Percentiles rank a stretch among this genome's conserved stretches.
Evolutionary conservation across 495 filamentous ascomycete species (phyloP).

Genomic region (Lophiostoma macrostomum): DNA sequence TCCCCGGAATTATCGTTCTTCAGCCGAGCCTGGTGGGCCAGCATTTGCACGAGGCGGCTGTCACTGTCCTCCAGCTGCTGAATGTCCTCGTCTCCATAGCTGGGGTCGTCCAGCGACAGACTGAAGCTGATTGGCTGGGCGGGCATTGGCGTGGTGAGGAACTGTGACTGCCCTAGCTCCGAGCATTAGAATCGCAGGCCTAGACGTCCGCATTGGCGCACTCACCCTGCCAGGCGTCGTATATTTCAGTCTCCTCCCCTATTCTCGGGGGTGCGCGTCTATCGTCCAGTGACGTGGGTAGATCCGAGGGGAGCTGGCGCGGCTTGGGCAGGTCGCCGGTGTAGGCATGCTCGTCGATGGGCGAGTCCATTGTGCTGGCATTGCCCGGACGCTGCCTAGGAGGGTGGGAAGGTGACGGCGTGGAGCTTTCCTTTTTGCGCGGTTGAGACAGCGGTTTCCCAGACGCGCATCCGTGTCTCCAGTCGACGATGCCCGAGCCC

Average conservation of each 20-base stretch:
- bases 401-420: not conserved
- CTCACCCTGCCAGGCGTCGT: slow-evolving; percentile 97
- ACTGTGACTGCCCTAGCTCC: slow-evolving; percentile 82
- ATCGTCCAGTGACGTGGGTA: slow-evolving; percentile 89
- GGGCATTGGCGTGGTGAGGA: slow-evolving; percentile 78
- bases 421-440: not conserved
- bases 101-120: slow-evolving; percentile 73
- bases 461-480: not conserved
- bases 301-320: slow-evolving; percentile 71
- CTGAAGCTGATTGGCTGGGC: slow-evolving; percentile 82
- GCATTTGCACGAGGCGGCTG: slow-evolving; percentile 87
- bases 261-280: slow-evolving; percentile 60
- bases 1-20: slow-evolving; percentile 69
- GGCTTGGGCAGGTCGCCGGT: slow-evolving; percentile 33
- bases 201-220: not conserved
- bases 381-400: not conserved
- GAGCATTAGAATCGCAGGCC: not conserved
- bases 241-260: slow-evolving; percentile 83
- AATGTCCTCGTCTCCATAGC: slow-evolving; percentile 59
- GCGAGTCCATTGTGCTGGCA: slow-evolving; percentile 28
- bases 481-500: too few relatives aligned
- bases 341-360: slow-evolving; percentile 25
- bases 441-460: not conserved
- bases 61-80: slow-evolving; percentile 77
- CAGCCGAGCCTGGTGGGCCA: slow-evolving; percentile 86